Base-by-base conservation (phyloP, 176 grass and related monocot species). In the Zoysia pacifica region DNA sequence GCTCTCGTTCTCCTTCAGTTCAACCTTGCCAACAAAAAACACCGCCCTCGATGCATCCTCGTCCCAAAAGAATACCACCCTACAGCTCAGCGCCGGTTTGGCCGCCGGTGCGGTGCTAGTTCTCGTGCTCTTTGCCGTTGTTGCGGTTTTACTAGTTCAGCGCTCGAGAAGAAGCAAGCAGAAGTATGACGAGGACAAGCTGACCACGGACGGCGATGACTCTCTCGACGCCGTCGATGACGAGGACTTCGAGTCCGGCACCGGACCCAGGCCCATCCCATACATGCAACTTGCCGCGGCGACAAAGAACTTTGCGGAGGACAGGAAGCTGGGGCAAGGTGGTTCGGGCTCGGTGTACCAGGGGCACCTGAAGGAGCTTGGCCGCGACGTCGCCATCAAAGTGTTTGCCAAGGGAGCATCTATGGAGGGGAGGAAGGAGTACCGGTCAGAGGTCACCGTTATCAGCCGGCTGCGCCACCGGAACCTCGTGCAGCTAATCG, bases 401-500 rank as follows among this genome's bases (percentile, higher is more conserved):
- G n/a, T n/a, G n/a, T n/a, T n/a, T n/a, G n/a, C n/a, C n/a, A n/a
- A n/a, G n/a, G n/a, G n/a, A n/a, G n/a, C n/a, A n/a, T n/a, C n/a
- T n/a, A n/a, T n/a, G n/a, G n/a, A n/a, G n/a, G n/a, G n/a, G n/a
- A n/a, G n/a, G n/a, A n/a, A n/a, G n/a, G n/a, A n/a, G 53, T 91
- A 89, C 76, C 82, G 62, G 45, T 81, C 88, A 0, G 91, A 94
- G 88, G 88, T 94, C 59, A 91, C 74, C 2, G 78, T 88, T 2
- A 91, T 94, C 73, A 88, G 85, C 88, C 80, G 84, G 2, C 74
- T 94, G 49, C 69, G 91, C 5, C 91, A 93, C 68, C 75, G 91
- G 7, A 91, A 94, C 70, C 85, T 94, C 0, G 91, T 91, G 70
- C 91, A 94, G 81, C 88, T 94, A 5, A 76, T 86, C 15, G 91